Evolutionary conservation across 495 filamentous ascomycete genomes (phyloP), one percentile per base, ranked within the genome.

Genomic region (Annulohypoxylon moriforme): DNA sequence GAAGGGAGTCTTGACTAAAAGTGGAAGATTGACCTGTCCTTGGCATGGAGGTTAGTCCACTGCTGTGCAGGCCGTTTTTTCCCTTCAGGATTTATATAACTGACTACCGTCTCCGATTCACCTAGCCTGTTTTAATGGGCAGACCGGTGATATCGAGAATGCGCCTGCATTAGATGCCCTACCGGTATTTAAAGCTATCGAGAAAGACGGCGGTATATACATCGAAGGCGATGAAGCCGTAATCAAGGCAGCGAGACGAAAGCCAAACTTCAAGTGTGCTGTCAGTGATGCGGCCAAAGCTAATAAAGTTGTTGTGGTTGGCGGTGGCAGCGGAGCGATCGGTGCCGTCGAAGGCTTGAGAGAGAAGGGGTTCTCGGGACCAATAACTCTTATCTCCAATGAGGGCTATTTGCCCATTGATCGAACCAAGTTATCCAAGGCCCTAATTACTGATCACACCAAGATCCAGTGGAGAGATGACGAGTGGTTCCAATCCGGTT

Each of bases 391-490:
- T 72, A 89, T 99, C 69, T 88, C 92, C n/a, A 88, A 84, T 66
- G 96, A 99, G 77, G 90, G 91, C 2, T 90, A 94, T 77, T 84
- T 89, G 20, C 93, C 93, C 47, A 94, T 97, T 77, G 96, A 99
- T 84, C 89, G 96, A 13, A 93, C 96, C 4, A 98, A 98, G 85
- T 88, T 99, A 55, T 97, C 93, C 62, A 99, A 99, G 80, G 94
- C 96, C 1, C 83, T 98, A 11, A 89, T 98, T 68, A 84, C 92
- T n/a, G 95, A 99, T 74, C 78, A 85, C 1, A 81, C 86, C 16
- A 97, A 97, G 81, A 80, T 97, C 42, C 88, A 90, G 59, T 91
- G 88, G 86, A 85, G 94, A 29, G 86, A 91, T 8, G 78, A 82
- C 31, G 89, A 89, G 22, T 97, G 92, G 90, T 98, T 91, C 80